phyloP scores from a whole-genome alignment of 192 early-diverging fungal genomes.

The Lunasporangiospora selenospora region DNA sequence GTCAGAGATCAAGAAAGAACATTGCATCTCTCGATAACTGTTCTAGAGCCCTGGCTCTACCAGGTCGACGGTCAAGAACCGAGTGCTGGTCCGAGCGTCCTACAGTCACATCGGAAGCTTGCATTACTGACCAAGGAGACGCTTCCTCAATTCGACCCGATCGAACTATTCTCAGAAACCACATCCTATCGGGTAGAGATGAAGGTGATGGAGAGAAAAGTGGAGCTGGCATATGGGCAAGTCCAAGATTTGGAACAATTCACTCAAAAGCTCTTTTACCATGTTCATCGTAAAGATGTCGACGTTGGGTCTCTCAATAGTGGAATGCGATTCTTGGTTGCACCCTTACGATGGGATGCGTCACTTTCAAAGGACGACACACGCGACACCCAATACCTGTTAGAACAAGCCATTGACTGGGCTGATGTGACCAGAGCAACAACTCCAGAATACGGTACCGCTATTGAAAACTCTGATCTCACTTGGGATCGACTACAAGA shows the following conservation, averaged over 20 bases:
- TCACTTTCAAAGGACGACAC: too few species aligned
- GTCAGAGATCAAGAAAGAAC: too few species aligned
- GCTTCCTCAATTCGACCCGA: constrained; percentile 18
- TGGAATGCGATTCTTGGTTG: constrained; percentile 12
- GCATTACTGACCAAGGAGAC: constrained; percentile 1
- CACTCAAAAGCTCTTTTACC: neutral
- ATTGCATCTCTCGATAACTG: too few species aligned
- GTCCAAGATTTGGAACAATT: neutral
- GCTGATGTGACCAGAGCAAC: too few species aligned
- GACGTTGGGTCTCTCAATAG: constrained; percentile 1
- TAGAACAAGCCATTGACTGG: constrained; percentile 14
- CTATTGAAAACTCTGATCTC: neutral
- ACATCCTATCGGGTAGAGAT: neutral
- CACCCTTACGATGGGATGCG: constrained; percentile 2
- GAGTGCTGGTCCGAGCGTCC: too few species aligned
- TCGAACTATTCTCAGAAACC: constrained; percentile 14
- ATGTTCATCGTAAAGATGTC: constrained; percentile 5
- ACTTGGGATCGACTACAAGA: constrained; percentile 29
- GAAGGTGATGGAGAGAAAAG: neutral
- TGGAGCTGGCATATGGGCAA: neutral
- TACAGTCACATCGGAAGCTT: too few species aligned
- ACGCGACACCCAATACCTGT: too few species aligned
- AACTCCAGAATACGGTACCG: too few species aligned
- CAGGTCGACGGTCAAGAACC: too few species aligned
- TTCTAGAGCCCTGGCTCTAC: too few species aligned